These are phyloP conservation scores for Aspergillus mulundensis DNA, from an alignment of 495 filamentous ascomycete genomes.

Conservation along the genomic window DNA sequence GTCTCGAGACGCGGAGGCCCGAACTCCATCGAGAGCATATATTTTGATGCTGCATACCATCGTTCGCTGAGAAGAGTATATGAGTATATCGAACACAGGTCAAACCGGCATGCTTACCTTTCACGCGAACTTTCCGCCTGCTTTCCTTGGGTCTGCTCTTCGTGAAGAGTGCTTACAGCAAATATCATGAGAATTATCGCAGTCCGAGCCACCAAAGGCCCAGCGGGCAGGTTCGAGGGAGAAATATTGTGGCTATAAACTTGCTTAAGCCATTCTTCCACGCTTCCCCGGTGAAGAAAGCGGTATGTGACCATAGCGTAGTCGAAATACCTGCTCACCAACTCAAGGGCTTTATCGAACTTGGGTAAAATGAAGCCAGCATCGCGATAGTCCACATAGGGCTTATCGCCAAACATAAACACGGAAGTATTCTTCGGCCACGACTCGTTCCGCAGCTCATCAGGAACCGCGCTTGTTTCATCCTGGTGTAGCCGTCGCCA, in stretches of 20 bases:
- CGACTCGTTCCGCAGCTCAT: conserved; percentile 31
- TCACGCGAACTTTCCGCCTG: conserved; percentile 21
- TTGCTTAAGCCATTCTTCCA: conserved; percentile 37
- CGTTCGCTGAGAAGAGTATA: conserved; percentile 27
- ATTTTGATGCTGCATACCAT: conserved; percentile 43
- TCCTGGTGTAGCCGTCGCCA: conserved; percentile 44
- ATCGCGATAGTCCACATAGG: conserved; percentile 31
- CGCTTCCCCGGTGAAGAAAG: conserved; percentile 39
- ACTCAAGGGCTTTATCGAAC: conserved; percentile 31
- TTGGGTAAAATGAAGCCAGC: conserved; percentile 32
- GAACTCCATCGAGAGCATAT: conserved; percentile 39
- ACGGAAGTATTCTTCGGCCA: conserved; percentile 36
- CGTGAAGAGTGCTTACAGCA: conserved; percentile 38
- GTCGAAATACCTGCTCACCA: conserved; percentile 43
- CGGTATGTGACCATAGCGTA: conserved; percentile 48
- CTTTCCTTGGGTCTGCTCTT: conserved; percentile 26
- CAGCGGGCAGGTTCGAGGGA: conserved; percentile 31
- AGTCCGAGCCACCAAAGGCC: conserved; percentile 37
- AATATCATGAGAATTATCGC: conserved; percentile 44
- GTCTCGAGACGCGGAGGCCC: conserved; percentile 43
- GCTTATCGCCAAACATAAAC: conserved; percentile 44
- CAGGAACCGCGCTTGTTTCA: conserved; percentile 31
- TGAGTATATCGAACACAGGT: background rate
- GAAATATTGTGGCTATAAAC: conserved; percentile 36
- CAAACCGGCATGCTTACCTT: conserved; percentile 22